Conservation (phyloP, 768 basidiomycete species). For the Lentinus tigrinus region DNA sequence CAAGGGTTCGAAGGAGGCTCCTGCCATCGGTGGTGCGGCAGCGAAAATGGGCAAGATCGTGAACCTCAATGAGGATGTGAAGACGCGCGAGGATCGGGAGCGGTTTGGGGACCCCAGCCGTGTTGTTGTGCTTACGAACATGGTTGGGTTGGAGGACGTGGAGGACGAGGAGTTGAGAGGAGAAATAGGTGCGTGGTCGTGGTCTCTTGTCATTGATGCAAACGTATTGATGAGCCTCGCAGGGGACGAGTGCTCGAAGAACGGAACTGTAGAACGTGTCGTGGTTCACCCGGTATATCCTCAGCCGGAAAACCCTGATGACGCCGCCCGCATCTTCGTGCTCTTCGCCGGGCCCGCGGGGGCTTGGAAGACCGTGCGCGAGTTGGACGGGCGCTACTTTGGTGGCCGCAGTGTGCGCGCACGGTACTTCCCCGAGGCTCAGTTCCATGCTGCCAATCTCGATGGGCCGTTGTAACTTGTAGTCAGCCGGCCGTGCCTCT, state of each 20-base stretch:
- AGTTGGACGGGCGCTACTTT: slow-evolving; percentile 91
- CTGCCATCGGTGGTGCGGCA: slow-evolving; percentile 33
- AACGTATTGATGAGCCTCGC: not conserved
- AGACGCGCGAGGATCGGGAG: slow-evolving; percentile 71
- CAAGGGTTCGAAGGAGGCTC: slow-evolving; percentile 28
- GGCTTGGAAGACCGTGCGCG: slow-evolving; percentile 94
- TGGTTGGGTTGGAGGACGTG: slow-evolving; percentile 82
- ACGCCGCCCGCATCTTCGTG: slow-evolving; percentile 90
- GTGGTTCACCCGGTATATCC: slow-evolving; percentile 78
- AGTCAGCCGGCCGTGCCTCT: no score
- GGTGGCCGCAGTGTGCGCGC: slow-evolving; percentile 83
- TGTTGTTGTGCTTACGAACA: slow-evolving; percentile 87
- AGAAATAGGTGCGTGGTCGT: slow-evolving; percentile 71
- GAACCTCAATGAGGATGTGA: slow-evolving; percentile 85
- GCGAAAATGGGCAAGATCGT: slow-evolving; percentile 86
- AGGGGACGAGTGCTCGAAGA: slow-evolving; percentile 92
- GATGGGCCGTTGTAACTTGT: slow-evolving; percentile 39
- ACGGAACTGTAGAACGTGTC: slow-evolving; percentile 90
- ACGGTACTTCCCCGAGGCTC: slow-evolving; percentile 70
- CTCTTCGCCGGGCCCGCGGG: slow-evolving; percentile 88
- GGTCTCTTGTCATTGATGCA: not conserved
- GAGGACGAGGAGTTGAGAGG: slow-evolving; percentile 82
- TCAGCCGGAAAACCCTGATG: slow-evolving; percentile 60
- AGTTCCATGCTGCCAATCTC: slow-evolving; percentile 50
- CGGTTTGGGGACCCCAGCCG: slow-evolving; percentile 87